Evolutionary conservation across 805 yeast species (phyloP), one percentile per base, ranked within the genome.

Genomic region (Maudiozyma bulderi): DNA sequence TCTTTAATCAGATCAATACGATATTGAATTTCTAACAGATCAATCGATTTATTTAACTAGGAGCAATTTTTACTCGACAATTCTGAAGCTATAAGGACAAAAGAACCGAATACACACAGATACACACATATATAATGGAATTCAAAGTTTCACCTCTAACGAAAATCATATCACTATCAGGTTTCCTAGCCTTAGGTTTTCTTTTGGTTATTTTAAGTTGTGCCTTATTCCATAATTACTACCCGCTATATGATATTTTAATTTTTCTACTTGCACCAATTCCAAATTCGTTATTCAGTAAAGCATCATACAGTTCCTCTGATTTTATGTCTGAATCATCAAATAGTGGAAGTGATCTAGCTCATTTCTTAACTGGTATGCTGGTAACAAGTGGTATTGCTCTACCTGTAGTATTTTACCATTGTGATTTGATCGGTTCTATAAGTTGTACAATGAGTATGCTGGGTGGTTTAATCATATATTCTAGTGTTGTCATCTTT

Each of bases 221-320:
- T 47, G 91, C 93, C 2, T 73, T 93, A 10, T 87, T 80, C 70
- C 85, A 86, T 44, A 89, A 88, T 65, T 93, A 96, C 95, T 80
- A 84, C 59, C 98, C 99, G 37, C 74, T 91, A 50, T 75, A 83
- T 38, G 87, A 85, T 55, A 75, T 79, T 34, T 80, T 80, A 14
- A 71, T 84, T 54, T 84, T 84, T 63, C 71, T 80, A 39, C 52
- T 81, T 40, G 90, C 93, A 3, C 90, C 89, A 37, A 49, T 84
- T 37, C 95, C 95, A 5, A 81, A 83, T 52, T 73, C 83, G 8
- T 54, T 83, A 7, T 78, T 82, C 51, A 69, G 74, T 35, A 66
- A 70, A 52, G 68, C 71, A 51, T 71, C 72, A 45, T 62, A 61
- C 30, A 72, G 70, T 30, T 63, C 64, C 45, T 79, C 80, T 52